Evolutionary conservation across 805 yeast species (phyloP), one percentile per base, ranked within the genome.

Genomic region (Saccharomycopsis sp.): DNA sequence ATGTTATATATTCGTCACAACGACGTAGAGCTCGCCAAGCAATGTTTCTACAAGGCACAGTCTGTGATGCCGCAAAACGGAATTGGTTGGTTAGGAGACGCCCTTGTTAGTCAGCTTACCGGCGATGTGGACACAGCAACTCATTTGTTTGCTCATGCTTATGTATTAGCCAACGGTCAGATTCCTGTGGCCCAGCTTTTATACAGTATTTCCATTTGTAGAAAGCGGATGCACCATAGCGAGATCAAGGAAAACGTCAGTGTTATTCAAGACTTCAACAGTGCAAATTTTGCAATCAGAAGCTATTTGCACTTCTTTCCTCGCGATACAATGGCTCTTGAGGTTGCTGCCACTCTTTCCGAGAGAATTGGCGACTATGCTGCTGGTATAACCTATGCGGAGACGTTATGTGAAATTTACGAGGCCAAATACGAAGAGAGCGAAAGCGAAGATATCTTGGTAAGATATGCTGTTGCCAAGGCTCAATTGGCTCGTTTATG

Each of bases 21-120:
- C 2, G 98, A 92, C 67, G 64, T 75, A 5, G 85, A 79, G 40
- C 78, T 94, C 47, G 94, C 98, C 0, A 76, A 78, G 50, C 84
- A 85, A 60, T 84, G 95, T 0, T 83, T 87, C 59, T 72, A 76
- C 46, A 79, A 89, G 61, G 86, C 94, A 0, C 92, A 88, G 64
- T 83, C 96, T 20, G 73, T 89, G 12, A 85, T 91, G 1, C 97
- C 99, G 2, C 87, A 84, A 55, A 79, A 77, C 54, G 75, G 88
- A 0, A 75, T 75, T 3, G 81, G 97, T 0, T 94, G 98, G 98
- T 68, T 88, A 34, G 97, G 97, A 1, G 83, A 85, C 65, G 97
- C 97, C 0, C 67, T 92, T 40, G 75, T 81, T 0, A 72, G 77
- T 4, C 79, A 80, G 57, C 79, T 76, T 0, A 63, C 67, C 12